These are phyloP conservation scores for Lactifluus subvellereus DNA, from an alignment of 768 basidiomycete species.

Conservation along the genomic window DNA sequence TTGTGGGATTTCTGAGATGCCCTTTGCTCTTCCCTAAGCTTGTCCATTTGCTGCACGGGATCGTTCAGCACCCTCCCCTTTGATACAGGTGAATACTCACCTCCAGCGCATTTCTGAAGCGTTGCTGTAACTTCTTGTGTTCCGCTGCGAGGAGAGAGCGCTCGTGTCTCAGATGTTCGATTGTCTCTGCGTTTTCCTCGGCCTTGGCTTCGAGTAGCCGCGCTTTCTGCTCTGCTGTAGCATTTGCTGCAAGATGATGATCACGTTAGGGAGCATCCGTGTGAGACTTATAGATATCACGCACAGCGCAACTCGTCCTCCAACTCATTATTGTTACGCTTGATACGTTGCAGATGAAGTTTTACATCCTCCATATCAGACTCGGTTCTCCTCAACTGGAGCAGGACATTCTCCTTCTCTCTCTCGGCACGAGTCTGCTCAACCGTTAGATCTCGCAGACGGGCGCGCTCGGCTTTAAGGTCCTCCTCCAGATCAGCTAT, in stretches of 20 bases:
- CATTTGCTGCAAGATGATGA: slow-evolving; percentile 41
- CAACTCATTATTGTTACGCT: slow-evolving; percentile 66
- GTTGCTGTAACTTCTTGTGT: slow-evolving; percentile 67
- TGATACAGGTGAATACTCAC: slow-evolving; percentile 35
- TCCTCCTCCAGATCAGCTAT: slow-evolving; percentile 67
- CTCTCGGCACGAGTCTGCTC: slow-evolving; percentile 60
- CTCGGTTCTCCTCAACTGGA: slow-evolving; percentile 66
- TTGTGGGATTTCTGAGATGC: slow-evolving; percentile 63
- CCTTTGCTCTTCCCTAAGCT: slow-evolving; percentile 56
- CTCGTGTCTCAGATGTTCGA: slow-evolving; percentile 73
- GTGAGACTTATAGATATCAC: slow-evolving; percentile 22
- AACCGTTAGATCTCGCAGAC: slow-evolving; percentile 52
- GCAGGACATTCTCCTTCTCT: slow-evolving; percentile 57
- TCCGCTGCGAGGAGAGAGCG: slow-evolving; percentile 62
- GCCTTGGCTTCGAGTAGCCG: slow-evolving; percentile 62
- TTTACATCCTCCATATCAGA: slow-evolving; percentile 76
- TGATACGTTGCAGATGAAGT: slow-evolving; percentile 58
- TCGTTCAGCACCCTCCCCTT: background rate
- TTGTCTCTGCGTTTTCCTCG: slow-evolving; percentile 59
- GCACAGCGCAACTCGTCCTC: slow-evolving; percentile 69
- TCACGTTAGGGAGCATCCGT: background rate
- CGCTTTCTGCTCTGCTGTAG: slow-evolving; percentile 66
- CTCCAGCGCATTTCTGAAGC: slow-evolving; percentile 60
- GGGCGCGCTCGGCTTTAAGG: slow-evolving; percentile 63
- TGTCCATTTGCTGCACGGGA: slow-evolving; percentile 46